Percentiles rank a stretch among this genome's conserved stretches.
These are phyloP conservation scores for Tetrahymena thermophila DNA, from an alignment of 73 alveolate genomes.

Conservation along the genomic window DNA sequence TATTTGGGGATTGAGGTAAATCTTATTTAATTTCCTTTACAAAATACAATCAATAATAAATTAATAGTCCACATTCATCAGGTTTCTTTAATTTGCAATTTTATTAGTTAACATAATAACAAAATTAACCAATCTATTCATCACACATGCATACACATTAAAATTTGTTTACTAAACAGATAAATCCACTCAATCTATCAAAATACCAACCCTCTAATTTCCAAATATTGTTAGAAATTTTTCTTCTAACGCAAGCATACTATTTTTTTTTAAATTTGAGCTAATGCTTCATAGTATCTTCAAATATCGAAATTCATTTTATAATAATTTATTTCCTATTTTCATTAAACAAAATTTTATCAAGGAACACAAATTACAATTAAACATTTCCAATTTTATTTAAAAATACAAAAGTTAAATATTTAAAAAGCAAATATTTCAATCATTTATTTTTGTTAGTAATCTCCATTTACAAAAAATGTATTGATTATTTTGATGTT, in stretches of 20 bases:
- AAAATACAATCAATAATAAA: neutral
- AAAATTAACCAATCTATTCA: neutral
- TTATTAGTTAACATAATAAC: neutral
- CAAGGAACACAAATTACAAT: too few species aligned
- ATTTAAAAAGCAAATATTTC: too few species aligned
- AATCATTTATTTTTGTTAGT: too few species aligned
- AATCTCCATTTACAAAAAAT: too few species aligned
- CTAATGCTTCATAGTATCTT: too few species aligned
- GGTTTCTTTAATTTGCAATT: neutral
- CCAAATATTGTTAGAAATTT: neutral
- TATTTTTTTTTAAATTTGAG: neutral
- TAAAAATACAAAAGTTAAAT: too few species aligned
- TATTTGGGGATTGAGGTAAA: constrained; percentile 27
- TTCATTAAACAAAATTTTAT: too few species aligned
- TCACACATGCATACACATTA: neutral
- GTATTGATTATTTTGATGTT: too few species aligned
- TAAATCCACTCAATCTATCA: neutral
- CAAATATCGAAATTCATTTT: too few species aligned
- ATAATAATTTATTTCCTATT: too few species aligned
- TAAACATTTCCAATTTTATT: too few species aligned
- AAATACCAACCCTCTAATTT: neutral
- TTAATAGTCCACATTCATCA: neutral
- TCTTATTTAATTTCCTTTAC: neutral
- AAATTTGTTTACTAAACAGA: neutral
- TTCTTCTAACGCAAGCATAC: neutral